Base-by-base conservation (phyloP, 2,329 filamentous ascomycete species). In the Colletotrichum noveboracense region DNA sequence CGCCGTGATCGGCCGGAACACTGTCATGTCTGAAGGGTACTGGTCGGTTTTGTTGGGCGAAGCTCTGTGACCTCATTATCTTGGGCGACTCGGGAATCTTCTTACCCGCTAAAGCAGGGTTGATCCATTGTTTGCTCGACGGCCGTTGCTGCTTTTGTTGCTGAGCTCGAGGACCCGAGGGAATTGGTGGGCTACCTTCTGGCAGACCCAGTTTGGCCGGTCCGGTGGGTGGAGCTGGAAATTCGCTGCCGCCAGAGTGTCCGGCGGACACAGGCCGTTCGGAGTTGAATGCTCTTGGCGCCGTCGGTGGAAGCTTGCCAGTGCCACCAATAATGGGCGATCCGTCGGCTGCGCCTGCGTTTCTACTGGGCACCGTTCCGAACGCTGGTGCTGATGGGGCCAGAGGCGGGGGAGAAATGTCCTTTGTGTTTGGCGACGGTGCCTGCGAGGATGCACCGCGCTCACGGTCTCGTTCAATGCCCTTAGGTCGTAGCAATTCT, bases 121-220 rank as follows among this genome's bases (percentile, higher is more conserved):
- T 91, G 73, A 90, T 89, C 90, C 90, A 92, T 81, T 91, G 90
- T 78, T 91, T 91, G 80, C 89, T 91, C 1, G 89, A 89, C 18
- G 88, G 87, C 8, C 89, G 87, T 75, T 85, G 83, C 26, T 78
- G 86, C 61, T 86, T 85, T 64, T 85, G 85, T 73, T 87, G 88
- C 74, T 90, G 89, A 18, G 87, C 87, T 43, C 90, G 87, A 38
- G 90, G 90, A 12, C 89, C 90, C 4, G 89, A 85, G 5, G 90
- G 89, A 64, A 91, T 89, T 8, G 86, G 81, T 10, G 87, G 86
- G 71, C 86, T 87, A 26, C 87, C 87, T 56, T 89, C 85, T 12
- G 82, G 76, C 21, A 84, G 80, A n/a, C 79, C 77, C n/a, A 85
- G 79, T 74, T 88, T 90, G 1, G 85, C 84, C 4, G 86, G 86